phyloP scores from a whole-genome alignment of 768 basidiomycete species.

The Russula foetens region DNA sequence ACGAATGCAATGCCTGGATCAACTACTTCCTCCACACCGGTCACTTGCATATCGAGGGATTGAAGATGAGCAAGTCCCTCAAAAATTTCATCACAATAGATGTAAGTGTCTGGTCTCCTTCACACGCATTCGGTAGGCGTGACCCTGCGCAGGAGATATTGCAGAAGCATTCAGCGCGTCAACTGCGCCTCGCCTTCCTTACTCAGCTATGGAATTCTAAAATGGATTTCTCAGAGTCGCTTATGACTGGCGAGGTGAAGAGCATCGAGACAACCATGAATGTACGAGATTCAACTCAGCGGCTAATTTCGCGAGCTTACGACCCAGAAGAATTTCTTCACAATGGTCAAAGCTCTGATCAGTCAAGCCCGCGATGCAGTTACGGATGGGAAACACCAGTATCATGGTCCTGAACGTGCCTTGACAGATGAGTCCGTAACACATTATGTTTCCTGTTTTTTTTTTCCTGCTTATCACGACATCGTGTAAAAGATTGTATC shows the following conservation, averaged over 20 bases:
- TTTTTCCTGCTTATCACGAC: slow-evolving; percentile 3
- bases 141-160: slow-evolving; percentile 64
- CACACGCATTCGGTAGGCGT: slow-evolving; percentile 7
- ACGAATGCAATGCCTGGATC: slow-evolving; percentile 88
- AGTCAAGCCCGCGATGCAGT: slow-evolving; percentile 42
- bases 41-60: slow-evolving; percentile 94
- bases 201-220: slow-evolving; percentile 87
- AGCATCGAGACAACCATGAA: slow-evolving; percentile 79
- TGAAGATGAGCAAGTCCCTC: slow-evolving; percentile 98
- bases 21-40: slow-evolving; percentile 99
- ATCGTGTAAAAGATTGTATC: slow-evolving; percentile 48
- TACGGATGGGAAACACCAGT: slow-evolving; percentile 58
- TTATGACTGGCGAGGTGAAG: slow-evolving; percentile 85
- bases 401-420: slow-evolving; percentile 58
- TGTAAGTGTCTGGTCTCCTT: slow-evolving; percentile 34
- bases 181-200: slow-evolving; percentile 87
- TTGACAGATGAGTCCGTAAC: slow-evolving; percentile 51
- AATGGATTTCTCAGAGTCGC: slow-evolving; percentile 87
- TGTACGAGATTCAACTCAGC: slow-evolving; percentile 37
- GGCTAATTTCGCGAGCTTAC: not conserved
- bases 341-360: slow-evolving; percentile 73
- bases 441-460: not conserved
- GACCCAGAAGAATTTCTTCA: slow-evolving; percentile 81
- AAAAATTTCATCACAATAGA: slow-evolving; percentile 99
- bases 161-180: slow-evolving; percentile 72